Evolutionary conservation across 2,329 filamentous ascomycete genomes (phyloP).

Genomic region (Periconia macrospinosa): DNA sequence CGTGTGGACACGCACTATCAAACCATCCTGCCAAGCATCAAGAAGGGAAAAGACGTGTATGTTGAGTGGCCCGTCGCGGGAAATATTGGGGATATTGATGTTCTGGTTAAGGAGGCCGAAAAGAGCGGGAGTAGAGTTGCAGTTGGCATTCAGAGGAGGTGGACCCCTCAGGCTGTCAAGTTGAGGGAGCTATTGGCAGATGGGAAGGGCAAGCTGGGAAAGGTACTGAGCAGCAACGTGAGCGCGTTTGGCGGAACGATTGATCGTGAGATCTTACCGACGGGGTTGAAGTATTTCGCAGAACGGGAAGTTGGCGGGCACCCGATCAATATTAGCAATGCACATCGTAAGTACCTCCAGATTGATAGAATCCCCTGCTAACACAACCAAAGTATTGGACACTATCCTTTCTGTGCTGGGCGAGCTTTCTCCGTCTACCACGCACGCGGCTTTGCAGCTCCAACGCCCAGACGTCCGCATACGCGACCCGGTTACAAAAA

Average conservation of each 20-base stretch:
- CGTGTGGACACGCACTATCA: constrained; percentile 58
- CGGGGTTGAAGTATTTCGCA: constrained; percentile 52
- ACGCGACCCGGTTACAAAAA: constrained; percentile 15
- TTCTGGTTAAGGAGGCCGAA: constrained; percentile 45
- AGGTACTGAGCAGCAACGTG: constrained; percentile 41
- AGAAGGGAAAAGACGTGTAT: constrained; percentile 57
- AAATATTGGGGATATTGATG: constrained; percentile 42
- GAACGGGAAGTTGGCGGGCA: constrained; percentile 48
- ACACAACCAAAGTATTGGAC: constrained; percentile 39
- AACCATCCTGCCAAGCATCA: constrained; percentile 51
- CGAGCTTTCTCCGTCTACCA: constrained; percentile 40
- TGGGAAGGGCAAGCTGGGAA: constrained; percentile 45
- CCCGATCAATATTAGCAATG: constrained; percentile 37
- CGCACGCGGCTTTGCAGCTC: constrained; percentile 48
- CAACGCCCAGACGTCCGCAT: constrained; percentile 47
- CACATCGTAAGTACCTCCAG: constrained; percentile 22
- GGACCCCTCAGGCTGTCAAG: constrained; percentile 43
- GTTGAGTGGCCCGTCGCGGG: constrained; percentile 53
- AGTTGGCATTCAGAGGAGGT: constrained; percentile 52
- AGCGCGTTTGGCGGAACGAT: constrained; percentile 17
- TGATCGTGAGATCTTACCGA: constrained; percentile 17
- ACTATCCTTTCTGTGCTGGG: constrained; percentile 52
- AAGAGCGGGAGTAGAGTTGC: constrained; percentile 46
- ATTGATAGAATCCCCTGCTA: background rate
- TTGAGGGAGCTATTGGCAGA: constrained; percentile 45